phyloP scores from a whole-genome alignment of 2,329 filamentous ascomycete species.

The Diaporthe destruens region DNA sequence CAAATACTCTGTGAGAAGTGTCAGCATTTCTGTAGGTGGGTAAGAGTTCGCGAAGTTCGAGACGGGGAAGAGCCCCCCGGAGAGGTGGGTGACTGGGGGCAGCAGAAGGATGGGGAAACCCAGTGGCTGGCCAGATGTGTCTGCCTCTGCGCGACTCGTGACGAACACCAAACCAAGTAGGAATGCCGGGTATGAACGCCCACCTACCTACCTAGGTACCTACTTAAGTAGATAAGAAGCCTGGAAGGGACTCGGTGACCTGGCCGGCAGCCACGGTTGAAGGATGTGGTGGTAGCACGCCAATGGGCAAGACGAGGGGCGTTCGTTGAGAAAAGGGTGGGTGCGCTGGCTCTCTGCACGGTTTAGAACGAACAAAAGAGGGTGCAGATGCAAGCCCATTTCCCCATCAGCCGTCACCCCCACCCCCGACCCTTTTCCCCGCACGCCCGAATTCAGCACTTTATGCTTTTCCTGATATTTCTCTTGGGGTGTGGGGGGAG shows the following conservation, averaged over 20 bases:
- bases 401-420: background rate
- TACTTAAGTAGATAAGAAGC: too few relatives aligned
- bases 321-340: background rate
- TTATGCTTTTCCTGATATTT: background rate
- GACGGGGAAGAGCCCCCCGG: background rate
- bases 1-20: slow-evolving; percentile 7
- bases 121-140: slow-evolving; percentile 9
- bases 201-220: background rate
- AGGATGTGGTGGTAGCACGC: background rate
- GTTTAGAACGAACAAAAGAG: background rate
- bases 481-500: too few relatives aligned
- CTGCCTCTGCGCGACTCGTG: too few relatives aligned
- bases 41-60: background rate
- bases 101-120: background rate
- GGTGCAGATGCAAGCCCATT: background rate
- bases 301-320: background rate
- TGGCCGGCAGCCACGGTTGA: background rate
- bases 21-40: slow-evolving; percentile 14
- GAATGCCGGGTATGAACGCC: background rate
- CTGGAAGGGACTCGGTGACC: too few relatives aligned
- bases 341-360: background rate
- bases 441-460: slow-evolving; percentile 10
- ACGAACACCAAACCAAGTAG: too few relatives aligned
- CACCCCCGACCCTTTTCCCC: background rate
- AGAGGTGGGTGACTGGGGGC: background rate